Conservation (phyloP, 768 basidiomycete species). For the Mycena galopus region DNA sequence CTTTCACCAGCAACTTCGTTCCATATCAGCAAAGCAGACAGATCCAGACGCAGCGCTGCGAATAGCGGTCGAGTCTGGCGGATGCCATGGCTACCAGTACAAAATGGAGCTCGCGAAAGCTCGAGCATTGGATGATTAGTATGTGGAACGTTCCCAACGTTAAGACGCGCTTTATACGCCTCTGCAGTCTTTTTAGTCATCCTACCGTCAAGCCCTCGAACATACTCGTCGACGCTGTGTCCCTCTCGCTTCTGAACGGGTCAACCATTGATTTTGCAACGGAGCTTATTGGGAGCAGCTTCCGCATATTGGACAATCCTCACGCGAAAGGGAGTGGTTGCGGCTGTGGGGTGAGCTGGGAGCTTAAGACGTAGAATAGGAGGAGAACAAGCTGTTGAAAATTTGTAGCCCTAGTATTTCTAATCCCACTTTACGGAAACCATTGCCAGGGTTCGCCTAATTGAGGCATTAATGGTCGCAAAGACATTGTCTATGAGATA, state of each 20-base stretch:
- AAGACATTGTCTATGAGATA: slow-evolving; percentile 29
- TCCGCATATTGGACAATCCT: slow-evolving; percentile 87
- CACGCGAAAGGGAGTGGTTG: slow-evolving; percentile 92
- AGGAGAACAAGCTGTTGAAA: not conserved
- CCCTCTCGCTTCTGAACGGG: slow-evolving; percentile 87
- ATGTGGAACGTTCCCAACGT: slow-evolving; percentile 32
- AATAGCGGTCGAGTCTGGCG: slow-evolving; percentile 91
- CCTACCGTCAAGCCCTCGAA: slow-evolving; percentile 79
- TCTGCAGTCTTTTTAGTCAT: slow-evolving; percentile 75
- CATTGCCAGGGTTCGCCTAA: slow-evolving; percentile 3
- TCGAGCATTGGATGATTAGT: slow-evolving; percentile 87
- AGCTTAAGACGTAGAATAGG: slow-evolving; percentile 63
- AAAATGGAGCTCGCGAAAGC: slow-evolving; percentile 84
- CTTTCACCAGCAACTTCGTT: slow-evolving; percentile 76
- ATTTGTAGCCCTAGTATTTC: slow-evolving; percentile 17
- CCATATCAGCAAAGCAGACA: slow-evolving; percentile 75
- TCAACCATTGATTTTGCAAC: slow-evolving; percentile 92
- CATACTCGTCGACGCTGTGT: slow-evolving; percentile 88
- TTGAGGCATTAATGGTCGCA: slow-evolving; percentile 25
- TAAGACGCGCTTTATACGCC: slow-evolving; percentile 16
- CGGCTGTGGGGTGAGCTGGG: slow-evolving; percentile 97
- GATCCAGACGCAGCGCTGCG: slow-evolving; percentile 78
- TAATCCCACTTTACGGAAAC: slow-evolving; percentile 9
- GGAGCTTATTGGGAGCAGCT: slow-evolving; percentile 94
- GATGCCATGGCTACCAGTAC: slow-evolving; percentile 98